Conservation (phyloP, 805 yeast species). For the Pichia deserticola region DNA sequence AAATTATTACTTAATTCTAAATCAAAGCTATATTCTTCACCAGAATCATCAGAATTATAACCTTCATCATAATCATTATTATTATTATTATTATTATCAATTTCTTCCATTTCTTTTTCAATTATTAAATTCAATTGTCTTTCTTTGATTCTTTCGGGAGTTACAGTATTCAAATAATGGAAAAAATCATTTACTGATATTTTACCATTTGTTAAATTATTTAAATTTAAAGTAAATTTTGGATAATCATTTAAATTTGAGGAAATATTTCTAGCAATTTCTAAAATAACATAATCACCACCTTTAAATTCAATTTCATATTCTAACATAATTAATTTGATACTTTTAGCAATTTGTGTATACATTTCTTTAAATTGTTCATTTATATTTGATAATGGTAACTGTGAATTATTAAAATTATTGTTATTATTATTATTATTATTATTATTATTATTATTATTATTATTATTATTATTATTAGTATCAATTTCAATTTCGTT, state of each 20-base stretch:
- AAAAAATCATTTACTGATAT: too few relatives aligned
- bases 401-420: not conserved
- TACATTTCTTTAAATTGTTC: not conserved
- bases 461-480: too few relatives aligned
- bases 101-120: not conserved
- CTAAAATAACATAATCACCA: not conserved
- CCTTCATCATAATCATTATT: not conserved
- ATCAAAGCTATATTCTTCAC: conserved; percentile 17
- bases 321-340: too few relatives aligned
- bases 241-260: not conserved
- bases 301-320: not conserved
- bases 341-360: not conserved
- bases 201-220: too few relatives aligned
- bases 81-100: not conserved
- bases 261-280: not conserved
- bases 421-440: not conserved
- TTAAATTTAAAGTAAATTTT: too few relatives aligned
- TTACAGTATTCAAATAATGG: too few relatives aligned
- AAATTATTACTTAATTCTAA: conserved; percentile 12
- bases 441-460: too few relatives aligned
- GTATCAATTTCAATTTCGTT: too few relatives aligned
- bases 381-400: too few relatives aligned
- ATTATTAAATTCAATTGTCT: too few relatives aligned
- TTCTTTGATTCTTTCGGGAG: too few relatives aligned
- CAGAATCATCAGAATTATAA: conserved; percentile 6